Evolutionary conservation across 805 yeast species (phyloP).

Genomic region (Candida silvatica): DNA sequence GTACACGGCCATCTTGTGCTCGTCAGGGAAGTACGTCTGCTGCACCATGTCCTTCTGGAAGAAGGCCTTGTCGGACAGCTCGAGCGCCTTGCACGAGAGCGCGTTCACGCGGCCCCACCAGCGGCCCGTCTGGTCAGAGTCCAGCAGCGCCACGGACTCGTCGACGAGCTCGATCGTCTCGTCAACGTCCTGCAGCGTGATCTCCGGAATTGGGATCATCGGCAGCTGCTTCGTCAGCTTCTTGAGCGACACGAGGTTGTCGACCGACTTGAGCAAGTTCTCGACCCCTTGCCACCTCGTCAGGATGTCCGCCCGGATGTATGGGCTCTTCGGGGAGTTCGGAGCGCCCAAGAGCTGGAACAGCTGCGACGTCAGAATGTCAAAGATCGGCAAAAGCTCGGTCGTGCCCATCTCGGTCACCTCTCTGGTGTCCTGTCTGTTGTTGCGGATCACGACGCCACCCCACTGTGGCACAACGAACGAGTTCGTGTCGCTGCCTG

Average conservation of each 20-base stretch:
- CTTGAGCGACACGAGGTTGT: constrained; percentile 65
- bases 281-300: constrained; percentile 49
- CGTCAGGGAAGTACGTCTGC: constrained; percentile 91
- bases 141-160: constrained; percentile 25
- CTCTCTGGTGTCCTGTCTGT: constrained; percentile 12
- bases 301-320: constrained; percentile 56
- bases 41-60: constrained; percentile 94
- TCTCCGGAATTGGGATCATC: constrained; percentile 76
- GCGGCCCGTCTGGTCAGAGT: constrained; percentile 14
- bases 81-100: constrained; percentile 43
- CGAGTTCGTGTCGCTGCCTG: constrained; percentile 38
- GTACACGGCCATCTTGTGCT: constrained; percentile 91
- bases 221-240: constrained; percentile 61
- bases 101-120: constrained; percentile 30
- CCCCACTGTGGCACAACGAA: constrained; percentile 89
- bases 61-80: constrained; percentile 66
- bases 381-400: constrained; percentile 50
- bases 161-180: constrained; percentile 37
- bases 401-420: constrained; percentile 3
- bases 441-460: constrained; percentile 52
- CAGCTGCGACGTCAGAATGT: constrained; percentile 66
- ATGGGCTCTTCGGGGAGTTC: constrained; percentile 43
- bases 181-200: constrained; percentile 52
- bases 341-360: constrained; percentile 70
- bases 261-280: constrained; percentile 53